These are phyloP conservation scores for Fusarium napiforme DNA, from an alignment of 2,329 filamentous ascomycete species.

Conservation along the genomic window DNA sequence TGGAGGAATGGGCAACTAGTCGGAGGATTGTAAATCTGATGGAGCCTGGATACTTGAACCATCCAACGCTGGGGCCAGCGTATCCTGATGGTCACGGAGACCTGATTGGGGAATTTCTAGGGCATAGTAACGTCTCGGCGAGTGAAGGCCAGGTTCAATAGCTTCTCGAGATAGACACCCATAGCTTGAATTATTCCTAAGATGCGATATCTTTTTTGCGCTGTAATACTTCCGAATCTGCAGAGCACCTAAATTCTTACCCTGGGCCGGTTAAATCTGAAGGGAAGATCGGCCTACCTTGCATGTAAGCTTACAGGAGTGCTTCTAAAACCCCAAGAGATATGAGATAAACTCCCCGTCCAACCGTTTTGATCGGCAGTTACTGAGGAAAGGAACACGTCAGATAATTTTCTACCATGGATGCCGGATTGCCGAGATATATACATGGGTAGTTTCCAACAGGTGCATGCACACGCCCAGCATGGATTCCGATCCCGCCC, in stretches of 20 bases:
- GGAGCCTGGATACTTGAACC: background rate
- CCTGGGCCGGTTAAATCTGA: background rate
- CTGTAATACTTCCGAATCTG: too few relatives aligned
- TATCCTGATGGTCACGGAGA: background rate
- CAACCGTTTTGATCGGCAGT: background rate
- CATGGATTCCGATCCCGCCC: background rate
- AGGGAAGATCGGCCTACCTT: accelerated
- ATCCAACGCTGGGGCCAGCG: background rate
- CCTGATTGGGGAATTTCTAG: background rate
- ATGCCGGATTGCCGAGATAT: background rate
- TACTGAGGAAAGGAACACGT: accelerated
- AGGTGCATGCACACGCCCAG: background rate
- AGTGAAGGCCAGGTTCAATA: background rate
- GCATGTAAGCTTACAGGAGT: background rate
- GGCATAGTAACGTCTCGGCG: accelerated
- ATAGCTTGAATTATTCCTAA: too few relatives aligned
- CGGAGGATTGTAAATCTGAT: background rate
- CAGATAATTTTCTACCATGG: background rate
- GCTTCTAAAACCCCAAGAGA: too few relatives aligned
- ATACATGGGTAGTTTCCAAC: background rate
- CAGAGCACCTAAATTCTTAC: background rate
- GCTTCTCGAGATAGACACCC: background rate
- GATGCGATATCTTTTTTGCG: too few relatives aligned
- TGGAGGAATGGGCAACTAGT: background rate
- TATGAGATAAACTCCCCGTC: background rate